Evolutionary conservation across 2,329 filamentous ascomycete species (phyloP), one percentile per base, ranked within the genome.

Genomic region (Pochonia chlamydosporia): DNA sequence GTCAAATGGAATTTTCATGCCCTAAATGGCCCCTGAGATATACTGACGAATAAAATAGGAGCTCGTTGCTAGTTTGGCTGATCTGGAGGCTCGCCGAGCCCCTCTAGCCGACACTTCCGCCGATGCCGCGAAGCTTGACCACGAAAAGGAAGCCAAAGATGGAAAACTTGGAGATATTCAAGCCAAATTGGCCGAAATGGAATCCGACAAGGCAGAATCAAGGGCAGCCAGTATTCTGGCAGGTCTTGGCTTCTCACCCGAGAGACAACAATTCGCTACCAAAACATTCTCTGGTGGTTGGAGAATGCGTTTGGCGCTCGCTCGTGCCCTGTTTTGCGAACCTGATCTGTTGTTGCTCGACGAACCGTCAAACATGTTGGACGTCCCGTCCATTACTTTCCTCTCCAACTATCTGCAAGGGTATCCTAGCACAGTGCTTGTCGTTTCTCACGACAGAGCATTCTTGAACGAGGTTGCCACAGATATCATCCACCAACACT

Each of bases 331-430:
- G 30, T 99, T 99, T 75, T 99, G 93, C 72, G 93, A 99, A 66
- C 93, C 93, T 37, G 93, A 99, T 70, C 75, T 99, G 44, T 73
- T 99, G 50, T 79, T 99, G 65, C 89, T 99, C 58, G 93, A 99
- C 74, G 93, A 99, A 82, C 93, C 93, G 72, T 97, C 92, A 47
- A 97, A 97, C 83, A 97, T 97, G 92, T 90, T 99, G 89, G 93
- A 97, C 71, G 93, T 99, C 49, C 93, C 93, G n/a, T 97, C 93
- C 21, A 97, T 99, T 63, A 95, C 93, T 48, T 99, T 97, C 81
- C 79, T 99, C 65, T 87, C 92, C 41, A 92, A 91, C 62, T 99
- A 99, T 64, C 85, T 99, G 8, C 91, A 96, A 67, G 76, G 75
- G 42, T 99, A 99, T 63, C 92, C 92, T 33, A 96, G 89, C 68